phyloP scores from a whole-genome alignment of 2,329 filamentous ascomycete species.

The Fusarium sp. region DNA sequence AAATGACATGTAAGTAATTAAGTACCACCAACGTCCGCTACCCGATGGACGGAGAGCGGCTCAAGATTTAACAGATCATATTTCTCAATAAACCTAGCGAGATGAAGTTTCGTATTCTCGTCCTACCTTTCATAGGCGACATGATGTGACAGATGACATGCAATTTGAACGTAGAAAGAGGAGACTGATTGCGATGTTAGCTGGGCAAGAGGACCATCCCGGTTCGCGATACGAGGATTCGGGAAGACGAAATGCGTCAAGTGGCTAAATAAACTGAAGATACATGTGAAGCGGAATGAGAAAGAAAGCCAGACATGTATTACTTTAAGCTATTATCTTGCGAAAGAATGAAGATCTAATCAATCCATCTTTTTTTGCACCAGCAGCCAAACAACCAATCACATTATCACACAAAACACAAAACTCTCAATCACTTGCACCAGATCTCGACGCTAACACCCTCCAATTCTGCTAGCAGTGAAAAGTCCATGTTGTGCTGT shows the following conservation, averaged over 20 bases:
- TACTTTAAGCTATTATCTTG: neutral
- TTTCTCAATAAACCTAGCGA: neutral
- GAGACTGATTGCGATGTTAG: too few relatives aligned
- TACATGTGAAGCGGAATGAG: fast-evolving
- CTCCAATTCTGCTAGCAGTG: neutral
- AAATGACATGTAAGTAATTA: neutral
- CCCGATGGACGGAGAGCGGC: neutral
- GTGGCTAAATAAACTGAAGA: fast-evolving
- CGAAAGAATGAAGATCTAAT: neutral
- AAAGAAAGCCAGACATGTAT: neutral
- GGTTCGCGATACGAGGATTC: too few relatives aligned
- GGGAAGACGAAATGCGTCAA: neutral
- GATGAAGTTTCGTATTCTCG: neutral
- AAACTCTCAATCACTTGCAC: neutral
- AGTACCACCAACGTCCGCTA: neutral
- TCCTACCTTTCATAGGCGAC: fast-evolving
- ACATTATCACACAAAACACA: too few relatives aligned
- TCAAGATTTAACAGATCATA: fast-evolving
- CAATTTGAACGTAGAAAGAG: neutral
- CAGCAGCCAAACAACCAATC: too few relatives aligned
- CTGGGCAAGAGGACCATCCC: too few relatives aligned
- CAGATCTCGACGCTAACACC: neutral
- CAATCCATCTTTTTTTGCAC: fast-evolving
- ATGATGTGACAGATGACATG: neutral
- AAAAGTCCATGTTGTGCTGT: neutral